Base-by-base conservation (phyloP, 805 yeast species). In the Candida qinlingensis region DNA sequence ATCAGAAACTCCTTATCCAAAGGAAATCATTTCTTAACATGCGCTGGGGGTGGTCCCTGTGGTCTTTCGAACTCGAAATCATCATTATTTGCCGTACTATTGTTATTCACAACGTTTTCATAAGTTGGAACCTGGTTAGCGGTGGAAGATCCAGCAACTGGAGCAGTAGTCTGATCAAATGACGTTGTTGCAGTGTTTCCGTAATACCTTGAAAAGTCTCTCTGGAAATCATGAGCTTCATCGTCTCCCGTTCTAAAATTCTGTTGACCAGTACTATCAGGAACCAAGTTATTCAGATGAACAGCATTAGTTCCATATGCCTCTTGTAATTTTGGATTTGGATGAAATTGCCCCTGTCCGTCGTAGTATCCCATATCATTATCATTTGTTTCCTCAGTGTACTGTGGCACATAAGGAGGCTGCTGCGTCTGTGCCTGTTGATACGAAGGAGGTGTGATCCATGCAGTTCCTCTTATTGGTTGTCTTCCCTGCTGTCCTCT, bases 401-500 rank as follows among this genome's bases (percentile, higher is more conserved):
- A 86, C 3, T 83, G 74, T 0, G 95, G 95, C 1, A 85, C 87
- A 55, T 72, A 80, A 1, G 77, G 77, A 3, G 76, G 75, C 41
- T 75, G 77, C 7, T 71, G 66, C 37, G 62, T 62, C 48, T 49
- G 64, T 11, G 52, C 54, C 39, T 49, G 69, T 68, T 66, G 57
- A 57, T 87, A 85, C n/a, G 80, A 74, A 3, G 89, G 91, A 6
- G 96, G 96, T 0, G 94, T 85, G 70, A 89, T 79, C 95, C 95
- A 86, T 9, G 86, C 78, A 1, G 94, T 86, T 8, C 92, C 92
- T 50, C 77, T 69, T 2, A 87, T 70, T 0, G 96, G 96, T 29
- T 68, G 71, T 52, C 71, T 67, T 39, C 79, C 77, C 34, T 58
- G 39, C 5, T 31, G 49, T 0, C 57, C 52, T 63, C 95, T 72